Evolutionary conservation across 2,329 filamentous ascomycete genomes (phyloP).

Genomic region (Fusarium begoniae): DNA sequence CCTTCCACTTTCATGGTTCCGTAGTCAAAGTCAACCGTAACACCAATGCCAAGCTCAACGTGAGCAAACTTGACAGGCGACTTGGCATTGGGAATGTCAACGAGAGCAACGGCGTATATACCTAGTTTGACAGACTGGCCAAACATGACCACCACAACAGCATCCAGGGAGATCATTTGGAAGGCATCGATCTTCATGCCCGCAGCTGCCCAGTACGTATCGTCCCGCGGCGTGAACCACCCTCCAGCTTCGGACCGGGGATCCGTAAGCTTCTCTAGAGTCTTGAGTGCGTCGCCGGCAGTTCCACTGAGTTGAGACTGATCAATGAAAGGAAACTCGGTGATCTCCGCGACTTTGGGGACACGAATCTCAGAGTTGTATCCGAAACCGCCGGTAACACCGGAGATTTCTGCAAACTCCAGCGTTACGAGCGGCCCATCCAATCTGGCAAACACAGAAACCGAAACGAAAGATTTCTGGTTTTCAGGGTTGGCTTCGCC

Average conservation of each 20-base stretch:
- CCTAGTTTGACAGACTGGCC: neutral
- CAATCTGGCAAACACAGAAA: neutral
- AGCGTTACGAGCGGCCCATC: neutral
- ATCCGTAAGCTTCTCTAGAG: neutral
- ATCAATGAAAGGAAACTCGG: neutral
- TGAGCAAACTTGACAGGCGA: slow-evolving; percentile 5
- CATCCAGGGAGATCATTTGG: neutral
- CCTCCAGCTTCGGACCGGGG: neutral
- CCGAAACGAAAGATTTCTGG: neutral
- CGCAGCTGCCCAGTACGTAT: slow-evolving; percentile 1
- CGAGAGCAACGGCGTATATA: neutral
- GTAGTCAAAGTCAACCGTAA: slow-evolving; percentile 40
- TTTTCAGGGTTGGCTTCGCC: neutral
- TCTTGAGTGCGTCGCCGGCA: neutral
- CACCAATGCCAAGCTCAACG: slow-evolving; percentile 44
- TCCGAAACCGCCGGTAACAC: neutral
- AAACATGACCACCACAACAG: neutral
- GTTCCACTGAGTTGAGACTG: neutral
- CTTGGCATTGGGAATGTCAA: neutral
- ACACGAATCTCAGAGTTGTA: neutral
- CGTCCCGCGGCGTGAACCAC: neutral
- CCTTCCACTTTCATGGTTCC: slow-evolving; percentile 46
- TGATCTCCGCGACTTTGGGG: neutral
- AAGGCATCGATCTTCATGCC: slow-evolving; percentile 1
- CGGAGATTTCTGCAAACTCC: neutral